Conservation (phyloP, 805 yeast genomes). For the Metschnikowia borealis region DNA sequence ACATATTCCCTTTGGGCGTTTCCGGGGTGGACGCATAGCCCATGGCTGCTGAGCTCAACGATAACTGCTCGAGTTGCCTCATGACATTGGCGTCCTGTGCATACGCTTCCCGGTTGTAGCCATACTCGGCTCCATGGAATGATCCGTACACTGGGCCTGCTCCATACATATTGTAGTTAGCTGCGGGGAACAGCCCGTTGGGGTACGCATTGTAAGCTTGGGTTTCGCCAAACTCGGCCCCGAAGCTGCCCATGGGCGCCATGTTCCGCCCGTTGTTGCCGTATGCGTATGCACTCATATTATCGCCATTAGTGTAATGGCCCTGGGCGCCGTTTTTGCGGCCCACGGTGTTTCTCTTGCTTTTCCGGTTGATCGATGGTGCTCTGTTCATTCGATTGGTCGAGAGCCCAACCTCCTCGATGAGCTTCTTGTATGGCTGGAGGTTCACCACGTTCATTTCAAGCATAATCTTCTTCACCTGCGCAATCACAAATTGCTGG, state of each 20-base stretch:
- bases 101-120: conserved; percentile 1
- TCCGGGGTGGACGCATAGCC: conserved; percentile 45
- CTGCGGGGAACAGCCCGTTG: not conserved
- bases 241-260: not conserved
- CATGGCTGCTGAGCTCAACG: conserved; percentile 44
- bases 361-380: conserved; percentile 23
- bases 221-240: not conserved
- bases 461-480: conserved; percentile 59
- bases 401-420: conserved; percentile 86
- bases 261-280: not conserved
- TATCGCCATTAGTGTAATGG: not conserved
- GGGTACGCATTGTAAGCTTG: not conserved
- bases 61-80: conserved; percentile 45
- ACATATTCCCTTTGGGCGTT: conserved; percentile 25
- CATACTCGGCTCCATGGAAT: not conserved
- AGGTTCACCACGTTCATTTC: conserved; percentile 51
- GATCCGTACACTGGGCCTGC: conserved; percentile 1
- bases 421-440: conserved; percentile 77
- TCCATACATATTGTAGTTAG: not conserved
- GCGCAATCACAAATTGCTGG: conserved; percentile 54
- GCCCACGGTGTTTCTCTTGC: conserved; percentile 14
- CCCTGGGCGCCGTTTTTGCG: not conserved
- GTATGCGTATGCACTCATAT: conserved; percentile 4
- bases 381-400: conserved; percentile 30
- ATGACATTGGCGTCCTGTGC: conserved; percentile 27